Base-by-base conservation (phyloP, 2,329 filamentous ascomycete genomes). In the Seiridium unicorne region DNA sequence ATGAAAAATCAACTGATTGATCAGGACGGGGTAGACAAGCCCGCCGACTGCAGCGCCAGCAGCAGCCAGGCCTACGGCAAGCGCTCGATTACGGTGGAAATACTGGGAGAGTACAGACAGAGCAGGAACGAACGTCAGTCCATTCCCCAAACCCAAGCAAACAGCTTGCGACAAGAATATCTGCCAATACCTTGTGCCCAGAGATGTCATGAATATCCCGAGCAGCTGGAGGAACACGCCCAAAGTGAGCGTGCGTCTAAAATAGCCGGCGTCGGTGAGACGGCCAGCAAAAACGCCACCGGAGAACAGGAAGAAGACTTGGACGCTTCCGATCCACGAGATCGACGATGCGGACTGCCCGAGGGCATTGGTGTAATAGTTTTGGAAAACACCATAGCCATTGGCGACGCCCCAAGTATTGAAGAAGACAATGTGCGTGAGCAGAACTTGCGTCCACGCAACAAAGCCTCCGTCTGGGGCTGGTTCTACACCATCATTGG, bases 191-290 rank as follows among this genome's bases (percentile, higher is more conserved):
- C 77, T 63, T 0, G 72, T 71, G 59, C 77, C 78, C 11, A 84
- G 67, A 64, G 79, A 81, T 51, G 78, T 79, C 76, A 83, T 81
- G 78, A 84, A 82, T 55, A 81, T 74, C 11, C 81, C 79, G 57
- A 84, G 78, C 11, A 81, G 75, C 3, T 82, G 72, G 60, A 79
- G 71, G 59, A 81, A 69, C 36, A 75, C 73, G n/a, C 80, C 81
- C 49, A 75, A 72, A 31, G 70, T 59, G 40, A 84, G 68, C 9
- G 84, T 70, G 2, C 69, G 60, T 10, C 74, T 75, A 58, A 81
- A 77, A 62, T 81, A 80, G 32, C 80, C 81, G 18, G 76, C 74
- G 70, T 84, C 82, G 62, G 81, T 83, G 9, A 84, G 64, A 3
- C 81, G 81, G 5, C 82, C 82, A 31, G 80, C 78, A 10, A 82